Percentiles rank a stretch among this genome's conserved stretches.
Conservation (phyloP, 106 monocot species). For the Narthecium ossifragum region DNA sequence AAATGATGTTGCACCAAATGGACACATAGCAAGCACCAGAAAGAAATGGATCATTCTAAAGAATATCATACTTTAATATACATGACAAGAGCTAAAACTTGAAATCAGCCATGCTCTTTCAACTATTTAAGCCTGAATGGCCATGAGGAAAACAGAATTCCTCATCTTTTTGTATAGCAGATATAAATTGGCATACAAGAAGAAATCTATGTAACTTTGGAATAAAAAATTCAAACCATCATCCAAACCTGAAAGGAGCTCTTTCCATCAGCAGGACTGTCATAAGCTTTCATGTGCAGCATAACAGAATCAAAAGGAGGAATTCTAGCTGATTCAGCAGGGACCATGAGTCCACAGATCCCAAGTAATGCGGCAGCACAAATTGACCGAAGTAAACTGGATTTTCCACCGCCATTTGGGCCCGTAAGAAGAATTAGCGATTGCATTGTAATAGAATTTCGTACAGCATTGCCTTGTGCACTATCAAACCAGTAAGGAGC, state of each 20-base stretch:
- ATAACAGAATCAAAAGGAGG: slow-evolving; percentile 95
- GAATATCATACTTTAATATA: too few relatives aligned
- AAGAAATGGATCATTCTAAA: too few relatives aligned
- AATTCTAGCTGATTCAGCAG: slow-evolving; percentile 72
- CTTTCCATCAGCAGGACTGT: slow-evolving; percentile 98
- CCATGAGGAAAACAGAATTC: too few relatives aligned
- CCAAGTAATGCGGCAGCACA: slow-evolving; percentile 96
- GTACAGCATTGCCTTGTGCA: slow-evolving; percentile 63
- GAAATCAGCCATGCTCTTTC: too few relatives aligned
- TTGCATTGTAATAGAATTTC: slow-evolving; percentile 64
- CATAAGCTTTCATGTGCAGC: slow-evolving; percentile 98
- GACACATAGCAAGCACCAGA: too few relatives aligned
- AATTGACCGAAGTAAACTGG: slow-evolving; percentile 87
- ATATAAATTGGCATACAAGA: too few relatives aligned
- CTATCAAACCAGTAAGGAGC: slow-evolving; percentile 92
- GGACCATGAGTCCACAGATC: slow-evolving; percentile 98
- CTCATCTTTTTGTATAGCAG: too few relatives aligned
- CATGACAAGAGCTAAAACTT: too few relatives aligned
- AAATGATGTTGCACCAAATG: too few relatives aligned
- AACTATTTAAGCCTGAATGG: too few relatives aligned
- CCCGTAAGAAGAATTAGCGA: slow-evolving; percentile 93
- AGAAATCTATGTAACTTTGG: too few relatives aligned
- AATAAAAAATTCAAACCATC: not conserved
- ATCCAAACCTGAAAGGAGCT: slow-evolving; percentile 84
- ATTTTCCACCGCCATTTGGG: slow-evolving; percentile 99